phyloP scores from a whole-genome alignment of 2,329 filamentous ascomycete genomes.

The Diaporthe capsici region DNA sequence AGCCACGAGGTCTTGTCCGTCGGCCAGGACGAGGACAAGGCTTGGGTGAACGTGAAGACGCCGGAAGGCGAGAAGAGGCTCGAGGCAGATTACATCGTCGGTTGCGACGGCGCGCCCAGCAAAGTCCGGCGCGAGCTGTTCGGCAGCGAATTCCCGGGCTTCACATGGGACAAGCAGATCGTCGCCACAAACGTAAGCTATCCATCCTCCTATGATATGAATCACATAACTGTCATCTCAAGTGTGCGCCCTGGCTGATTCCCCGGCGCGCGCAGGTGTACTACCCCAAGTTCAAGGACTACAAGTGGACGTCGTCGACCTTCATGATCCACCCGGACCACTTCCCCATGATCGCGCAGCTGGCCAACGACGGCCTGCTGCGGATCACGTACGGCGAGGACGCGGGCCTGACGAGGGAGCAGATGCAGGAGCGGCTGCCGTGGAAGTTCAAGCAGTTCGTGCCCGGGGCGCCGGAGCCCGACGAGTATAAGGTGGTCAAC shows the following conservation, averaged over 20 bases:
- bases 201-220: too few relatives aligned
- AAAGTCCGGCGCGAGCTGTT: conserved; percentile 57
- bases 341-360: conserved; percentile 64
- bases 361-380: conserved; percentile 64
- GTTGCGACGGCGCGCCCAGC: conserved; percentile 61
- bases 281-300: conserved; percentile 62
- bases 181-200: conserved; percentile 63
- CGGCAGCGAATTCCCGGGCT: conserved; percentile 59
- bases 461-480: conserved; percentile 63
- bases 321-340: conserved; percentile 68
- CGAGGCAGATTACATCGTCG: conserved; percentile 60
- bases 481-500: conserved; percentile 62
- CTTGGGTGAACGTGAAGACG: conserved; percentile 50
- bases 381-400: conserved; percentile 67
- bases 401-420: conserved; percentile 56
- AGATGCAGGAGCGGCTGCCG: conserved; percentile 60
- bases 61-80: conserved; percentile 44
- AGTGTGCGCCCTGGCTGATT: background rate
- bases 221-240: too few relatives aligned
- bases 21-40: conserved; percentile 51
- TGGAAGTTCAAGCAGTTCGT: conserved; percentile 62
- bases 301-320: conserved; percentile 59
- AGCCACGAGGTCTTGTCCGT: conserved; percentile 55
- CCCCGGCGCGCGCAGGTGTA: conserved; percentile 44
- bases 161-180: conserved; percentile 65